Evolutionary conservation across 2,329 filamentous ascomycete species (phyloP), one percentile per base, ranked within the genome.

Genomic region (Nothophaeocryptopus gaeumannii): DNA sequence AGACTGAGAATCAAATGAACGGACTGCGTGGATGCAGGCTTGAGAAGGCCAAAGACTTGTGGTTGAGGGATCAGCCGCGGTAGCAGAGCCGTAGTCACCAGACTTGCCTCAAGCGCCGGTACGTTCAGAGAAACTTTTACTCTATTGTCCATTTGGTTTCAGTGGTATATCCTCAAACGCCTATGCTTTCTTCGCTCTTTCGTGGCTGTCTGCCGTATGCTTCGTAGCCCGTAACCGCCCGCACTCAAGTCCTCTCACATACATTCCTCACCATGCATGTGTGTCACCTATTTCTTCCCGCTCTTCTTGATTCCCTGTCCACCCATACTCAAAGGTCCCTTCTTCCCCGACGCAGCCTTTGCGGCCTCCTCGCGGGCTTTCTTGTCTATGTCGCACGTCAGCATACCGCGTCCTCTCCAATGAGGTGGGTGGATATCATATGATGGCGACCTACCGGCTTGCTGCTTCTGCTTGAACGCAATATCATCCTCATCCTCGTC

Each of bases 291-390:
- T 85, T 96, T 95, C 87, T 96, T 96, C 73, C 90, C 91, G 55
- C 88, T 93, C 83, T 96, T 96, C 85, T 96, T 96, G 78, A 97
- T 96, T 56, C 89, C 90, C 74, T 95, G 89, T 41, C 79, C 72
- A 31, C 89, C 90, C 30, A 83, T 86, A 75, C 90, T 91, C 69
- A 96, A 70, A 33, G 92, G 91, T 2, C 92, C 92, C 76, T 95
- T 95, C 76, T 95, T 95, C 72, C 88, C 88, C 65, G 86, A 85
- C 39, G 88, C 74, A 76, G 95, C 92, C 73, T 84, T 86, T 39
- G 86, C 88, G 78, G 91, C 89, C 67, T 89, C 86, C 63, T 91
- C 89, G 87, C 63, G 58, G 16, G 88, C 74, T 76, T 95, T 93
- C 71, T 77, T 77, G 62, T 77, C 75, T 77, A 58, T 20, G 13